Evolutionary conservation across 331 rosid genomes (phyloP).

Genomic region (Quercus phellos): DNA sequence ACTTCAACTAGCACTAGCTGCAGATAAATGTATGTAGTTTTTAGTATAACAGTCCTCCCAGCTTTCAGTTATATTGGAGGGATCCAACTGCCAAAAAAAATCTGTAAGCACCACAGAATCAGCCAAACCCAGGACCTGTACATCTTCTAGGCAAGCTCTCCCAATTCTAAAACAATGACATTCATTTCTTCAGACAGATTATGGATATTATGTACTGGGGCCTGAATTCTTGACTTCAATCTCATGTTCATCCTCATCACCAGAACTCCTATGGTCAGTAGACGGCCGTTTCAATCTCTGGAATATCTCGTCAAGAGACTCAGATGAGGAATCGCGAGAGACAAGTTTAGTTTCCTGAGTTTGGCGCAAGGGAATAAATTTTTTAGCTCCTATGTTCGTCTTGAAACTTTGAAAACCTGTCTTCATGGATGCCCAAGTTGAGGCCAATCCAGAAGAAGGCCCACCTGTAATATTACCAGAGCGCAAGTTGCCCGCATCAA

Average conservation of each 20-base stretch:
- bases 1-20: constrained; percentile 6
- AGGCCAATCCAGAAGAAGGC: constrained; percentile 55
- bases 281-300: constrained; percentile 77
- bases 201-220: constrained; percentile 36
- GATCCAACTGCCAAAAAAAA: constrained; percentile 9
- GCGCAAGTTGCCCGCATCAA: constrained; percentile 34
- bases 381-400: constrained; percentile 56
- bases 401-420: constrained; percentile 66
- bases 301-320: constrained; percentile 81
- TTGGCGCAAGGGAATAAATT: constrained; percentile 59
- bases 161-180: constrained; percentile 17
- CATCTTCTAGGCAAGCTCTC: constrained; percentile 26
- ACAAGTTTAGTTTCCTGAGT: constrained; percentile 38
- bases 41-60: constrained; percentile 21
- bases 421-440: constrained; percentile 73
- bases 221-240: constrained; percentile 25
- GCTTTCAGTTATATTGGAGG: constrained; percentile 18
- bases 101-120: constrained; percentile 15
- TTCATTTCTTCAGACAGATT: constrained; percentile 2
- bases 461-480: constrained; percentile 30
- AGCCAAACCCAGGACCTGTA: constrained; percentile 38
- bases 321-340: constrained; percentile 50
- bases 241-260: constrained; percentile 35
- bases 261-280: constrained; percentile 25
- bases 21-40: constrained; percentile 9